Percentiles rank a stretch among this genome's conserved stretches.
Evolutionary conservation across 2,329 filamentous ascomycete species (phyloP).

Genomic region (Lasiodiplodia hormozganensis): DNA sequence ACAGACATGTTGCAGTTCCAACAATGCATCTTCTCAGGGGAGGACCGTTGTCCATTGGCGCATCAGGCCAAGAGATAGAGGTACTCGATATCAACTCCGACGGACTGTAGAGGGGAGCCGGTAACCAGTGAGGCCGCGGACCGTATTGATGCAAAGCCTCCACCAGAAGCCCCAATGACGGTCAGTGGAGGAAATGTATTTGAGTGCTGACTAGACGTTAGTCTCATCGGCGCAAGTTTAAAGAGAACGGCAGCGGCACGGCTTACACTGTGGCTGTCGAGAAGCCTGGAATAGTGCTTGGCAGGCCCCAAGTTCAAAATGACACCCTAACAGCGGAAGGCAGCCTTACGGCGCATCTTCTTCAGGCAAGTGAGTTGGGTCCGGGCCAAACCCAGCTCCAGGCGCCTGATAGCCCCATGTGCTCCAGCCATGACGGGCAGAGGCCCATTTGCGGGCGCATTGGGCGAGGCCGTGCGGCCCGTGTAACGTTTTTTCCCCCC

Average conservation of each 20-base stretch:
- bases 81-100: background rate
- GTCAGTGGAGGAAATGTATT: background rate
- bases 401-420: background rate
- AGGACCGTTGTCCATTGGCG: background rate
- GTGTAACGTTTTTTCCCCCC: slow-evolving; percentile 14
- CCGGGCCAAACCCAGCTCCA: background rate
- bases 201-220: background rate
- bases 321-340: background rate
- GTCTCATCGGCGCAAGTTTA: background rate
- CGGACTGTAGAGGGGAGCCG: slow-evolving; percentile 25
- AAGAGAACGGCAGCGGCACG: slow-evolving; percentile 3
- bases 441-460: background rate
- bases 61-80: background rate
- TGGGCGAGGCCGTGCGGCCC: background rate
- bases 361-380: background rate
- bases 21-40: slow-evolving; percentile 2
- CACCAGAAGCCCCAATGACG: slow-evolving; percentile 3
- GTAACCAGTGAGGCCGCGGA: slow-evolving; percentile 4
- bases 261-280: slow-evolving; percentile 5
- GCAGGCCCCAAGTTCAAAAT: background rate
- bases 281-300: background rate
- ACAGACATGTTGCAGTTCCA: slow-evolving; percentile 3
- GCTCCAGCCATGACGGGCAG: background rate
- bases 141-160: slow-evolving; percentile 16
- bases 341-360: background rate